These are phyloP conservation scores for Aegilops sharonensis DNA, from an alignment of 176 grass and related monocot genomes.

Conservation along the genomic window DNA sequence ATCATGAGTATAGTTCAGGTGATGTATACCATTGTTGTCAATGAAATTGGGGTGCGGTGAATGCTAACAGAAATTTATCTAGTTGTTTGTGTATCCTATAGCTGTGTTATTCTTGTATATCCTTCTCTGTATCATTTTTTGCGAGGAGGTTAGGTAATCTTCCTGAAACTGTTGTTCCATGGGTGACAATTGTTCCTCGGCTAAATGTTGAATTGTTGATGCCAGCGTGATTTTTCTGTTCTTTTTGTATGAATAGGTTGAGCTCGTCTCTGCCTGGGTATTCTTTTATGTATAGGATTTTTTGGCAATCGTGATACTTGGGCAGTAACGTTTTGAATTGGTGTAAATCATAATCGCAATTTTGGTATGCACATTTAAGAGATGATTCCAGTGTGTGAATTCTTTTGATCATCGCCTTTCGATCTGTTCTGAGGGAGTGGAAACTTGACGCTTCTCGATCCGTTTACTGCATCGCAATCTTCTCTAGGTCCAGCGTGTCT, in stretches of 20 bases:
- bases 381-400: not conserved
- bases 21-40: conserved; percentile 19
- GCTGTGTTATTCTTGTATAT: conserved; percentile 34
- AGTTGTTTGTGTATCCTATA: conserved; percentile 28
- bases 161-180: conserved; percentile 3
- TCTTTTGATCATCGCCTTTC: not conserved
- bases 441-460: too few species aligned
- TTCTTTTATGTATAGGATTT: not conserved
- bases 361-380: not conserved
- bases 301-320: not conserved
- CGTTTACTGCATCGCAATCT: too few species aligned
- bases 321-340: not conserved
- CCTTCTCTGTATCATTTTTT: not conserved
- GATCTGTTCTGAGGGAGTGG: too few species aligned
- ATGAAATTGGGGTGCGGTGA: not conserved
- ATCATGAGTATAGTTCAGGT: conserved; percentile 27
- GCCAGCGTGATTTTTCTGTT: not conserved
- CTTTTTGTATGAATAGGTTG: too few species aligned
- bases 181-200: not conserved
- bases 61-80: not conserved
- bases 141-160: not conserved
- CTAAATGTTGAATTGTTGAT: conserved; percentile 10
- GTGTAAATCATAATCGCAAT: not conserved
- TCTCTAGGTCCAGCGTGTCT: too few species aligned
- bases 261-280: not conserved